Conservation (phyloP, 148 eudicot species). For the Euryodendron excelsum region DNA sequence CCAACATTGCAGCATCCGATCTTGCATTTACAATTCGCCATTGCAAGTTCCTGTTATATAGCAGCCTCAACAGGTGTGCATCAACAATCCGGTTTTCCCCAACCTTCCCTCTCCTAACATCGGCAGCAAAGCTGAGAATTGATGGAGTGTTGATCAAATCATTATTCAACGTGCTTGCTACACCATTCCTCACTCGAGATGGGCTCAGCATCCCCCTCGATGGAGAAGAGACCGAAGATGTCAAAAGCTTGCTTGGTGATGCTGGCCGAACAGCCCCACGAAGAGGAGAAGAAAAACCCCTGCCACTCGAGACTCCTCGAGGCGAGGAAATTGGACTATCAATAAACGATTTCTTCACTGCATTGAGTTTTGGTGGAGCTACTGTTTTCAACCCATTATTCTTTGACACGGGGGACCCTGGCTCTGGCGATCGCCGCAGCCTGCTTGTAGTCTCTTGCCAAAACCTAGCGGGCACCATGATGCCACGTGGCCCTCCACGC, state of each 20-base stretch:
- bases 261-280: slow-evolving; percentile 44
- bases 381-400: slow-evolving; percentile 22
- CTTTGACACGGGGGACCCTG: slow-evolving; percentile 44
- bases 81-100: too few relatives aligned
- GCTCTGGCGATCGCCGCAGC: slow-evolving; percentile 38
- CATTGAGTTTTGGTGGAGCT: slow-evolving; percentile 26
- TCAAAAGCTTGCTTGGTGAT: slow-evolving; percentile 22
- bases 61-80: slow-evolving; percentile 62
- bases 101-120: slow-evolving; percentile 56
- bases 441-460: slow-evolving; percentile 52
- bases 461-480: slow-evolving; percentile 55
- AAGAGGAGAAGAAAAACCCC: slow-evolving; percentile 54
- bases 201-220: slow-evolving; percentile 63
- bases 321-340: slow-evolving; percentile 44
- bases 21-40: slow-evolving; percentile 84
- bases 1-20: slow-evolving; percentile 44
- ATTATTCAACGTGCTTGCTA: slow-evolving; percentile 6
- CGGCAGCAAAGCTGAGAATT: slow-evolving; percentile 52
- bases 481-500: slow-evolving; percentile 43
- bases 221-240: slow-evolving; percentile 29
- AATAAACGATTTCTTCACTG: slow-evolving; percentile 27
- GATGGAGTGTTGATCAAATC: slow-evolving; percentile 43
- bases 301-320: slow-evolving; percentile 30
- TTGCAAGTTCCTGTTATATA: slow-evolving; percentile 70
- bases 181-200: slow-evolving; percentile 40